Percentiles rank a stretch among this genome's conserved stretches.
phyloP scores from a whole-genome alignment of 1,284 basidiomycete genomes.

The Pseudozyma tsukubaensis region DNA sequence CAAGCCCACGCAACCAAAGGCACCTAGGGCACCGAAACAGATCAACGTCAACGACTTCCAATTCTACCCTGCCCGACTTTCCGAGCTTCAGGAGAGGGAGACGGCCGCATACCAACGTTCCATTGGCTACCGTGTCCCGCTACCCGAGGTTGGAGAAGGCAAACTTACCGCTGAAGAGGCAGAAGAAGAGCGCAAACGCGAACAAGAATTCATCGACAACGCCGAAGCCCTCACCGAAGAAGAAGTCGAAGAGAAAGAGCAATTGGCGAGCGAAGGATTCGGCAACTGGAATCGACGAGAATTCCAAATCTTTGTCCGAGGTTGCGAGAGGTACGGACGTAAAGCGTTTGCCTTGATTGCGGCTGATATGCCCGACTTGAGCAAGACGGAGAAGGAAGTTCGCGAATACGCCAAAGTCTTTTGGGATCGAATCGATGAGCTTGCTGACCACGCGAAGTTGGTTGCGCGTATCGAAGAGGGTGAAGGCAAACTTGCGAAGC shows the following conservation, averaged over 20 bases:
- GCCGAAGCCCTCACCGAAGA: conserved; percentile 74
- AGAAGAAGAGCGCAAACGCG: conserved; percentile 75
- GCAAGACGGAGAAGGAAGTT: conserved; percentile 83
- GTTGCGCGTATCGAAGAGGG: conserved; percentile 66
- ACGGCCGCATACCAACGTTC: conserved; percentile 71
- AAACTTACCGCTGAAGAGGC: conserved; percentile 48
- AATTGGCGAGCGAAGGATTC: conserved; percentile 57
- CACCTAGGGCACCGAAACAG: conserved; percentile 90
- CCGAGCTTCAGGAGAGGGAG: conserved; percentile 88
- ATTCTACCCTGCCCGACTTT: conserved; percentile 87
- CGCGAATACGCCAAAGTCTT: conserved; percentile 85
- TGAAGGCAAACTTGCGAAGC: conserved; percentile 61
- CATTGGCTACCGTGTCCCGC: conserved; percentile 80
- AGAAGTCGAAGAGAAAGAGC: conserved; percentile 79
- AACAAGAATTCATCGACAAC: conserved; percentile 80
- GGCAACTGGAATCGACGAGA: conserved; percentile 78
- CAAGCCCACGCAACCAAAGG: conserved; percentile 80
- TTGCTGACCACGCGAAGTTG: conserved; percentile 70
- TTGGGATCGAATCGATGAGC: conserved; percentile 87
- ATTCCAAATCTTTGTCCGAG: conserved; percentile 90
- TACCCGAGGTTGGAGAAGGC: conserved; percentile 76
- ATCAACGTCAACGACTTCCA: conserved; percentile 94
- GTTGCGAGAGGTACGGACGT: conserved; percentile 86
- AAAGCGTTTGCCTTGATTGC: conserved; percentile 82
- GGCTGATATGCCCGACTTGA: conserved; percentile 76